Evolutionary conservation across 176 grass and related monocot species (phyloP), one percentile per base, ranked within the genome.

Genomic region (Olyra latifolia): DNA sequence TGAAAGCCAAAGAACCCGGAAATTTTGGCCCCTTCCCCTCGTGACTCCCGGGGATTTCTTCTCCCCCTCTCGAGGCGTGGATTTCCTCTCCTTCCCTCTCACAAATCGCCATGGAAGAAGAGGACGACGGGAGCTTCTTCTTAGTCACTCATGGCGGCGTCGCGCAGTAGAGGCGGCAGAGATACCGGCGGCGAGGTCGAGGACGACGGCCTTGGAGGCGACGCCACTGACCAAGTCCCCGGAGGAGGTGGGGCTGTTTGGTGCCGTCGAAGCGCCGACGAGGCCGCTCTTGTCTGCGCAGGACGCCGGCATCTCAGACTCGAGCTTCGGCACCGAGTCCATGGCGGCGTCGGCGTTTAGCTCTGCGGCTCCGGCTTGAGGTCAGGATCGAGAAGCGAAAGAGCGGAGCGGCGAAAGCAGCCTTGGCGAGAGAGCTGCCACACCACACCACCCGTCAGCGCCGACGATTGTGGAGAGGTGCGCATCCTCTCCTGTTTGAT

Each of bases 101-200:
- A n/a, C n/a, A n/a, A n/a, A n/a, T n/a, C 96, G 76, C 96, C 96
- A 76, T 98, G 96, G 80, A 95, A 88, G 90, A 88, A 98, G 35
- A 98, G 4, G 59, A 98, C 41, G 65, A 95, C 57, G 96, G 92
- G 69, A 98, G 78, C 77, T 83, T 91, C 24, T 77, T n/a, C n/a
- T n/a, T n/a, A n/a, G n/a, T n/a, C n/a, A n/a, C n/a, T n/a, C n/a
- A n/a, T n/a, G n/a, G n/a, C n/a, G n/a, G n/a, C n/a, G n/a, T n/a
- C n/a, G n/a, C n/a, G n/a, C 4, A 97, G 87, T 92, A 90, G 67
- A 97, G 75, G 16, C 94, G 0, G 75, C 94, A 27, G 75, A 79
- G 82, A 94, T 10, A 57, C 40, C 71, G 5, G 75, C 75, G 19
- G 71, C 62, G n/a, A 75, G 40, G 48, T 94, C 79, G 32, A 94